Evolutionary conservation across 2,329 filamentous ascomycete species (phyloP).

Genomic region (Fusarium poae): DNA sequence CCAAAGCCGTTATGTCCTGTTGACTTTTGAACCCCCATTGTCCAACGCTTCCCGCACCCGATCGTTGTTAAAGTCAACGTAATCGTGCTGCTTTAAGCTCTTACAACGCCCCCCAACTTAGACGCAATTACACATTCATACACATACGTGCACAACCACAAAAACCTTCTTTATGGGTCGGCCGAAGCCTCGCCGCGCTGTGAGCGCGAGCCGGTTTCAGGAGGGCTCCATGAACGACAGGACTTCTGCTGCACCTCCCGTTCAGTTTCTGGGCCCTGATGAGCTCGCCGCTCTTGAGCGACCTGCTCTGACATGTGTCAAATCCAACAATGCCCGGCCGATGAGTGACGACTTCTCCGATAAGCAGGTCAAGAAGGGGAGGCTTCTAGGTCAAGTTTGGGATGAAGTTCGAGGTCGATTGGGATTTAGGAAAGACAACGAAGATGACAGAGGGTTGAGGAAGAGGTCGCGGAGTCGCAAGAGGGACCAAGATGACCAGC

Average conservation of each 20-base stretch:
- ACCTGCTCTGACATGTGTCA: constrained; percentile 33
- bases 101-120: constrained; percentile 11
- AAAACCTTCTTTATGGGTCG: constrained; percentile 47
- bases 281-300: constrained; percentile 52
- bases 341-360: constrained; percentile 52
- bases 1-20: constrained; percentile 18
- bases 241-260: constrained; percentile 76
- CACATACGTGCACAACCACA: constrained; percentile 20
- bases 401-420: constrained; percentile 55
- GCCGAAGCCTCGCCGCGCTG: constrained; percentile 52
- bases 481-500: constrained; percentile 32
- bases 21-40: constrained; percentile 10
- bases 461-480: constrained; percentile 45
- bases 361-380: constrained; percentile 49
- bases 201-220: constrained; percentile 68
- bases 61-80: constrained; percentile 12
- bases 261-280: constrained; percentile 69
- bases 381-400: constrained; percentile 56
- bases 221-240: constrained; percentile 92
- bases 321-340: constrained; percentile 35
- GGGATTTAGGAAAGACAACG: constrained; percentile 48
- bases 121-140: constrained; percentile 14
- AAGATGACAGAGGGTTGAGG: constrained; percentile 44
- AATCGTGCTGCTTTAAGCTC: constrained; percentile 27
- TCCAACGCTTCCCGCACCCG: constrained; percentile 21